Conservation (phyloP, 306 rosid genomes). For the Alnus glutinosa region DNA sequence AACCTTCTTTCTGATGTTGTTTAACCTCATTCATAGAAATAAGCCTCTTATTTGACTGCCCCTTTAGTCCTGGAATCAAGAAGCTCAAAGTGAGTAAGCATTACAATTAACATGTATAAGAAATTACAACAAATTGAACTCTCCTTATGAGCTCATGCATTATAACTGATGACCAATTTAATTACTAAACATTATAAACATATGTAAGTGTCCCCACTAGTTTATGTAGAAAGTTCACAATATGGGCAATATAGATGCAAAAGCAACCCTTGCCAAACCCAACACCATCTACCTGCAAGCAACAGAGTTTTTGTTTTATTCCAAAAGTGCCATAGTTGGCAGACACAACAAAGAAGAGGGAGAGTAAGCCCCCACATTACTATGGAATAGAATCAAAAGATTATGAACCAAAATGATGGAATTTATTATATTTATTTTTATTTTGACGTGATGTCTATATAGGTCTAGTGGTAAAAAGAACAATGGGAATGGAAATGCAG, state of each 20-base stretch:
- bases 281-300: background rate
- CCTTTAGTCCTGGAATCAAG: conserved; percentile 65
- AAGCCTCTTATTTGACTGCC: conserved; percentile 84
- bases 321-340: background rate
- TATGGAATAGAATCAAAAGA: background rate
- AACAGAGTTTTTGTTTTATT: background rate
- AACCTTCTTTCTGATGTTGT: conserved; percentile 69
- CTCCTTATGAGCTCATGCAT: background rate
- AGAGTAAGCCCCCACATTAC: background rate
- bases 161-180: background rate
- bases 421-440: background rate
- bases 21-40: conserved; percentile 82
- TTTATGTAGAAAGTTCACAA: background rate
- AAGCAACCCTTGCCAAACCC: background rate
- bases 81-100: conserved; percentile 18
- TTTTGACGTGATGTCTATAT: background rate
- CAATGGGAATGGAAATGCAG: background rate
- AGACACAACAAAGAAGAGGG: background rate
- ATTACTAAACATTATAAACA: background rate
- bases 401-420: background rate
- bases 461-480: background rate
- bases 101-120: conserved; percentile 7
- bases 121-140: conserved; percentile 3
- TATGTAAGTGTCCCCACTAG: background rate
- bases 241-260: background rate